phyloP scores from a whole-genome alignment of 2,329 filamentous ascomycete genomes.

The Capronia epimyces region DNA sequence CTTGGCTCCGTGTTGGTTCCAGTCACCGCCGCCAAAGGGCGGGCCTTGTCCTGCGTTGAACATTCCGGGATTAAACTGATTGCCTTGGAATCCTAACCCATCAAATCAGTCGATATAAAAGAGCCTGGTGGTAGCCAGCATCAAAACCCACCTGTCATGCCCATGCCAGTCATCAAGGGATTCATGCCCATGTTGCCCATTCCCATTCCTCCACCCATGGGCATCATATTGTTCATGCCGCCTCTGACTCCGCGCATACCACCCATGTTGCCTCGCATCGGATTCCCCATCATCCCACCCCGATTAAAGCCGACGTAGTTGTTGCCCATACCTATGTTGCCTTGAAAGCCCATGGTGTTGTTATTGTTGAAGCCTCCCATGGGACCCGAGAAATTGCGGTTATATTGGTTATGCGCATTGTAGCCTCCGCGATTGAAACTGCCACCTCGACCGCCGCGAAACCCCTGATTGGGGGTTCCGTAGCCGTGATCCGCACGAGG shows the following conservation, averaged over 20 bases:
- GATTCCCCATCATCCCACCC: slow-evolving; percentile 51
- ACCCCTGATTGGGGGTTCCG: slow-evolving; percentile 49
- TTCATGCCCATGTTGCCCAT: slow-evolving; percentile 57
- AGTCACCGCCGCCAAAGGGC: slow-evolving; percentile 45
- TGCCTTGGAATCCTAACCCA: slow-evolving; percentile 19
- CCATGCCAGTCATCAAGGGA: slow-evolving; percentile 52
- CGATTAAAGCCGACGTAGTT: slow-evolving; percentile 47
- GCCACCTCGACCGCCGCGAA: slow-evolving; percentile 48
- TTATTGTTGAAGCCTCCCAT: slow-evolving; percentile 44
- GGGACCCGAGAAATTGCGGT: slow-evolving; percentile 46
- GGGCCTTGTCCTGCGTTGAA: slow-evolving; percentile 50
- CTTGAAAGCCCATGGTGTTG: slow-evolving; percentile 45
- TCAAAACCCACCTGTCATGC: slow-evolving; percentile 44
- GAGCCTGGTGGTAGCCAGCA: slow-evolving; percentile 13
- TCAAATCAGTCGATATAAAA: slow-evolving; percentile 4
- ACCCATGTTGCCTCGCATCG: slow-evolving; percentile 48
- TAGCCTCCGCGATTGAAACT: slow-evolving; percentile 47
- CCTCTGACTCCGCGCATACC: slow-evolving; percentile 56
- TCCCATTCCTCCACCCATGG: slow-evolving; percentile 48
- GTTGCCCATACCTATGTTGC: slow-evolving; percentile 50
- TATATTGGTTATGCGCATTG: slow-evolving; percentile 37
- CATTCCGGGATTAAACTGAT: slow-evolving; percentile 65
- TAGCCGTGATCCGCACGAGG: slow-evolving; percentile 38
- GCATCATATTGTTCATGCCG: slow-evolving; percentile 54
- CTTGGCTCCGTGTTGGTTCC: slow-evolving; percentile 78